These are phyloP conservation scores for Fusarium pseudoanthophilum DNA, from an alignment of 2,329 filamentous ascomycete species.

Conservation along the genomic window DNA sequence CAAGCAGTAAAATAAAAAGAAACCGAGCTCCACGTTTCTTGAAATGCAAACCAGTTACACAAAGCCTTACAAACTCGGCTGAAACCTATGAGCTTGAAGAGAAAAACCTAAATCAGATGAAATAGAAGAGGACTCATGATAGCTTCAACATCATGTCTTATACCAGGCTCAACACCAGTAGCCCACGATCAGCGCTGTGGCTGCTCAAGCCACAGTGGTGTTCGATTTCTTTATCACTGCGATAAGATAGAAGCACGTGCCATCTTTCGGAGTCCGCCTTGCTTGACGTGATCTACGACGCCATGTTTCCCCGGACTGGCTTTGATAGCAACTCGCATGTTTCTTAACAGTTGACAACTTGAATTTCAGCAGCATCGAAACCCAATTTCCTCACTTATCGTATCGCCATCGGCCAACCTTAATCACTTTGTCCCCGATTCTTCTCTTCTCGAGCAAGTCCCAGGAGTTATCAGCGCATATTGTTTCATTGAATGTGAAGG, in stretches of 20 bases:
- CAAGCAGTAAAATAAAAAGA: background rate
- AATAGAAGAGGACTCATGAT: constrained; percentile 6
- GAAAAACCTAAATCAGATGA: background rate
- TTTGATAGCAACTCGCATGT: constrained; percentile 32
- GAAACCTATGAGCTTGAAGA: background rate
- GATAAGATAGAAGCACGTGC: constrained; percentile 43
- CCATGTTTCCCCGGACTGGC: constrained; percentile 35
- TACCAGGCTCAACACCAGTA: background rate
- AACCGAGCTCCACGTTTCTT: background rate
- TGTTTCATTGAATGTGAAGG: constrained; percentile 30
- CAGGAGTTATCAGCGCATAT: constrained; percentile 13
- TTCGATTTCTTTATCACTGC: constrained; percentile 29
- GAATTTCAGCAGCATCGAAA: constrained; percentile 19
- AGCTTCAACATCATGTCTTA: background rate
- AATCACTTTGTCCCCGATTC: constrained; percentile 8
- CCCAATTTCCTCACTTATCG: background rate
- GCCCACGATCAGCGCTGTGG: background rate
- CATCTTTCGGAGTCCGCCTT: constrained; percentile 34
- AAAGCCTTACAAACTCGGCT: background rate
- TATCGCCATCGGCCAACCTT: constrained; percentile 1
- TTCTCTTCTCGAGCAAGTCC: constrained; percentile 4
- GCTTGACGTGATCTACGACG: constrained; percentile 43
- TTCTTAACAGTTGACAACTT: constrained; percentile 25
- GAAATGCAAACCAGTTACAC: background rate
- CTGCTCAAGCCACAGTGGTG: constrained; percentile 13